phyloP scores from a whole-genome alignment of 1,284 basidiomycete genomes.

The Boletus semigastroideus region DNA sequence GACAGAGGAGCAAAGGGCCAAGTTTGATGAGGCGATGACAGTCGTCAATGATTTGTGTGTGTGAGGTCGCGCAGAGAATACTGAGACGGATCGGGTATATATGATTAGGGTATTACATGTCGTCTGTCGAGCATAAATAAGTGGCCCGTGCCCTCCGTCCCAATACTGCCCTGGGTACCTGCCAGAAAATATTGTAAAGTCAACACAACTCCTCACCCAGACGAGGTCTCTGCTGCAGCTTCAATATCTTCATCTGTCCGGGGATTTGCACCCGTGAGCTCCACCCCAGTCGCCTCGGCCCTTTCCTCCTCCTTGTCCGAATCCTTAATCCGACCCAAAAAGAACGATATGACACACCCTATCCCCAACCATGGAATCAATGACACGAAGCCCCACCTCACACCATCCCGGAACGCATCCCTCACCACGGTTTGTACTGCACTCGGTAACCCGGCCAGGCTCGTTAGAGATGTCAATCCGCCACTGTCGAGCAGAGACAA shows the following conservation, averaged over 20 bases:
- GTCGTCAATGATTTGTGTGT: no score
- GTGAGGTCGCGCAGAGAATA: no score
- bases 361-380: constrained; percentile 48
- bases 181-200: no score
- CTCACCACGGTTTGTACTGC: constrained; percentile 37
- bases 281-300: neutral
- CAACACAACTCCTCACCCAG: no score
- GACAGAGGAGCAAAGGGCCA: no score
- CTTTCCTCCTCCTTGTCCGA: neutral
- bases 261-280: neutral
- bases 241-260: neutral
- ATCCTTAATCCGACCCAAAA: constrained; percentile 37
- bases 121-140: no score
- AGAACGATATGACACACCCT: constrained; percentile 36
- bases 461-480: constrained; percentile 35
- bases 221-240: neutral
- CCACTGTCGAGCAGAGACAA: constrained; percentile 19
- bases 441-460: constrained; percentile 37
- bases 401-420: constrained; percentile 42
- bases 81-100: no score
- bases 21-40: no score
- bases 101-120: no score
- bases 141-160: no score
- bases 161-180: no score
- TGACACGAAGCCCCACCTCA: constrained; percentile 46